phyloP scores from a whole-genome alignment of 441 rosid genomes.

The Geranium incanum region DNA sequence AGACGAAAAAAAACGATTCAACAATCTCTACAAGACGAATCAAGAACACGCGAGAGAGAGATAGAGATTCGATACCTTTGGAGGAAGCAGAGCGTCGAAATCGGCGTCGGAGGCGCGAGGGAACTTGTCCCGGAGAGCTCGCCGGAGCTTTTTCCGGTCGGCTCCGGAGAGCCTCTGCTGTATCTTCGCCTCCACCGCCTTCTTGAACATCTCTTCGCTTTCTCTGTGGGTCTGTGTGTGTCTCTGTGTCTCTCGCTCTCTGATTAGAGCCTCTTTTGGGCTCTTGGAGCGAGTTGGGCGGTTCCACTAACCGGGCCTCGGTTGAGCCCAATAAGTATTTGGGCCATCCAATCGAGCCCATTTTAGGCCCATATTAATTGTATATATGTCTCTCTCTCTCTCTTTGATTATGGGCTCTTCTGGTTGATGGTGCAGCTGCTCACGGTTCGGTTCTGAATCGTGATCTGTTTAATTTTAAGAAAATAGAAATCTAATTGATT shows the following conservation, averaged over 20 bases:
- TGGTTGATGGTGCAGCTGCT: no score
- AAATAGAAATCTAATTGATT: no score
- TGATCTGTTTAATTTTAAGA: no score
- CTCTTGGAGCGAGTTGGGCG: no score
- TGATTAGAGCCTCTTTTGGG: no score
- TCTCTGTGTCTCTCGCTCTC: neutral
- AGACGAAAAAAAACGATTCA: neutral
- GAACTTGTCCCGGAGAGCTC: slow-evolving; percentile 55
- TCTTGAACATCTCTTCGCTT: slow-evolving; percentile 68
- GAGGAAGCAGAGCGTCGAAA: slow-evolving; percentile 66
- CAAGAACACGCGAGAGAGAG: neutral
- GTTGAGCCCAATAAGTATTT: no score
- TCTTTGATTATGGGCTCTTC: no score
- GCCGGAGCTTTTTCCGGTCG: slow-evolving; percentile 73
- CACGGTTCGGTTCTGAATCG: no score
- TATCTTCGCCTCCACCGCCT: slow-evolving; percentile 76
- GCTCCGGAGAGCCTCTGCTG: slow-evolving; percentile 95
- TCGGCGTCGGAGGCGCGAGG: slow-evolving; percentile 61
- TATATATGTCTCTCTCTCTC: no score
- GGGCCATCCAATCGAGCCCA: no score
- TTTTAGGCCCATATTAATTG: no score
- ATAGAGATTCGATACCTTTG: slow-evolving; percentile 39
- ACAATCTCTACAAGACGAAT: neutral
- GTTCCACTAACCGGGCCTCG: no score
- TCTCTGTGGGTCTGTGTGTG: neutral